Conservation (phyloP, 2,329 filamentous ascomycete genomes). For the Pseudogymnoascus sp. region DNA sequence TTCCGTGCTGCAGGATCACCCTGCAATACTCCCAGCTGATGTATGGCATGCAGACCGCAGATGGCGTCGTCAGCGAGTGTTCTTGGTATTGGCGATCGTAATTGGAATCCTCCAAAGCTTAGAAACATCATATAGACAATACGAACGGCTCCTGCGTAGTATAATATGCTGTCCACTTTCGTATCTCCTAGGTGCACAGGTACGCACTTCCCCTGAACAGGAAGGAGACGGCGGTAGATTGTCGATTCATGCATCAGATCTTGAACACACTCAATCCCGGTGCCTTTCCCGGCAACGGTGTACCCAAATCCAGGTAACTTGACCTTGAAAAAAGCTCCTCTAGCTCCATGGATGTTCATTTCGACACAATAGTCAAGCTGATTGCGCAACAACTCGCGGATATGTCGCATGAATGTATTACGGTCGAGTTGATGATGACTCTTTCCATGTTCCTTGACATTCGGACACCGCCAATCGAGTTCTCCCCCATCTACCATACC, state of each 20-base stretch:
- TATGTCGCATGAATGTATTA: neutral
- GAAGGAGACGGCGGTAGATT: constrained; percentile 29
- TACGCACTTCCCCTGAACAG: constrained; percentile 29
- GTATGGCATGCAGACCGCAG: neutral
- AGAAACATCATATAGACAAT: neutral
- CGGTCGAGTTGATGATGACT: neutral
- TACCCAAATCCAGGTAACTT: constrained; percentile 35
- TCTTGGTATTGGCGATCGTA: neutral
- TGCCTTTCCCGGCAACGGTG: constrained; percentile 36
- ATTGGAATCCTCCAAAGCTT: neutral
- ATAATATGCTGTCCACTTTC: neutral
- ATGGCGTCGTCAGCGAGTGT: neutral
- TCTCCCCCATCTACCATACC: neutral
- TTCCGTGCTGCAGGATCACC: neutral
- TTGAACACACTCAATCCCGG: constrained; percentile 24
- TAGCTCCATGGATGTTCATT: constrained; percentile 22
- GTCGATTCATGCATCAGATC: constrained; percentile 30
- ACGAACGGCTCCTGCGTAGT: neutral
- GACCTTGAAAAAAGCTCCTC: constrained; percentile 34
- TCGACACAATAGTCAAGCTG: constrained; percentile 5
- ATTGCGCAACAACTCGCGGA: neutral
- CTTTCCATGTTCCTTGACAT: neutral
- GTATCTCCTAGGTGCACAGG: constrained; percentile 31
- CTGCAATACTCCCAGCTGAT: neutral
- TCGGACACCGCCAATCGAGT: neutral